Conservation (phyloP, 345 rosid genomes). For the Lepidium didymum region DNA sequence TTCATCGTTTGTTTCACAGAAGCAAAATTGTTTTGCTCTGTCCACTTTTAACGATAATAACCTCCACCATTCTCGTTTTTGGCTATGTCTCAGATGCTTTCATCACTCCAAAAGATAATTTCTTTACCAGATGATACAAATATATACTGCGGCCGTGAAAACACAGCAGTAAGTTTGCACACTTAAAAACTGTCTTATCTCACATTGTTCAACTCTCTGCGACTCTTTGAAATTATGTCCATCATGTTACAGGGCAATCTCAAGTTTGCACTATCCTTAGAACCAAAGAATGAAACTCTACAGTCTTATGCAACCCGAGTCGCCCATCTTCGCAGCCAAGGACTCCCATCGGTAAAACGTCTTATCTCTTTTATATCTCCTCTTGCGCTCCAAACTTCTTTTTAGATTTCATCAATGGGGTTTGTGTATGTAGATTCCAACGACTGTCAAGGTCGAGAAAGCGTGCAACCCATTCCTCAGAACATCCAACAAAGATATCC, state of each 20-base stretch:
- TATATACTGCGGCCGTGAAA: conserved; percentile 87
- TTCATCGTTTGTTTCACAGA: not conserved
- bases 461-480: conserved; percentile 93
- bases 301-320: conserved; percentile 70
- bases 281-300: conserved; percentile 85
- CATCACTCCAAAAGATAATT: conserved; percentile 65
- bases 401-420: not conserved
- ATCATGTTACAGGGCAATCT: conserved; percentile 60
- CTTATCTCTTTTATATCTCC: not conserved
- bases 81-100: conserved; percentile 60
- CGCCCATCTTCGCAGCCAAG: conserved; percentile 76
- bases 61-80: not conserved
- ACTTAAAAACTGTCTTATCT: not conserved
- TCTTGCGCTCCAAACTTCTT: not conserved
- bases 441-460: conserved; percentile 69
- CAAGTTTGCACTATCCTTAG: conserved; percentile 84
- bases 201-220: not conserved
- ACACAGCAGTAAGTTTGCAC: conserved; percentile 66
- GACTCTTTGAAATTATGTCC: not conserved
- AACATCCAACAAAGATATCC: conserved; percentile 56
- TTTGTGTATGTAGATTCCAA: conserved; percentile 57
- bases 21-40: not conserved
- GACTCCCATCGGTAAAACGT: conserved; percentile 62
- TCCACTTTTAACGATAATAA: not conserved
- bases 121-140: conserved; percentile 82